Conservation (phyloP, 441 rosid genomes). For the Bocquillonia castaneifolia region DNA sequence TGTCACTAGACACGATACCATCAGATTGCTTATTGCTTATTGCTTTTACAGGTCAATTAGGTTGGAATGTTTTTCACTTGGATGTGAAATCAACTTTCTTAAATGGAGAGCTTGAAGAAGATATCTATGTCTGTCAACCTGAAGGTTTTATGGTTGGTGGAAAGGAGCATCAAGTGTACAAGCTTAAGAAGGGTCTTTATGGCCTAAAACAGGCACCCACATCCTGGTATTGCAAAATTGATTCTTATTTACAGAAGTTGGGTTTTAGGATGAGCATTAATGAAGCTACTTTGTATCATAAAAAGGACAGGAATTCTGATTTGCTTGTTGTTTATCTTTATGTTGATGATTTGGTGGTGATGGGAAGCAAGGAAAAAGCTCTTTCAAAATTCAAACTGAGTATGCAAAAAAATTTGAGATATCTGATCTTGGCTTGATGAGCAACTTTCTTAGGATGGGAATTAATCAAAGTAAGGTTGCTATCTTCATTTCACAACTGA, state of each 20-base stretch:
- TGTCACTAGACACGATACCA: background rate
- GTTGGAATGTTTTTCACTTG: background rate
- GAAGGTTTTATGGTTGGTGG: background rate
- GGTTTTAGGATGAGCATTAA: background rate
- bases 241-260: background rate
- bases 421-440: background rate
- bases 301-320: rapidly evolving
- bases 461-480: background rate
- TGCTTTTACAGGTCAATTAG: background rate
- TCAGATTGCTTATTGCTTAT: background rate
- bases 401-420: constrained; percentile 13
- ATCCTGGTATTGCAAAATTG: background rate
- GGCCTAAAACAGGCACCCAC: background rate
- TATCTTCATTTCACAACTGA: background rate
- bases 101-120: background rate
- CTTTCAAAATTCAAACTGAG: background rate
- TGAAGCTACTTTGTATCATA: background rate
- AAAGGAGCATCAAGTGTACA: background rate
- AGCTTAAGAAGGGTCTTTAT: background rate
- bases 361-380: rapidly evolving
- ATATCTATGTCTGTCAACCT: constrained; percentile 10
- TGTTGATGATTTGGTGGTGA: background rate
- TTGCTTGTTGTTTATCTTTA: background rate
- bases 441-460: background rate
- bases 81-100: background rate